phyloP scores from a whole-genome alignment of 495 filamentous ascomycete species.

The Penicillium canescens region DNA sequence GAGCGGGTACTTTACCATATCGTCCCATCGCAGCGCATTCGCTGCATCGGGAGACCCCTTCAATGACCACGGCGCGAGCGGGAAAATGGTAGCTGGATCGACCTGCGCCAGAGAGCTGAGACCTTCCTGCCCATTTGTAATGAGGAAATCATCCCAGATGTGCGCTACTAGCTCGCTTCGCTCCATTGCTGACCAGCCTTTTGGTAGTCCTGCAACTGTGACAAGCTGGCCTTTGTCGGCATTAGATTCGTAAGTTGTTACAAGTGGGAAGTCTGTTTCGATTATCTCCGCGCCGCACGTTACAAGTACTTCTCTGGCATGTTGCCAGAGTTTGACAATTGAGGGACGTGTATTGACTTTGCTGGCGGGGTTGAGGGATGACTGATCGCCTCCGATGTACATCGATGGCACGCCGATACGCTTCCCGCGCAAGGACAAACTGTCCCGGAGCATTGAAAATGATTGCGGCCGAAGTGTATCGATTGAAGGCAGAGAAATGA shows the following conservation, averaged over 20 bases:
- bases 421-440: slow-evolving; percentile 25
- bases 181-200: slow-evolving; percentile 33
- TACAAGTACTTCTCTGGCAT: slow-evolving; percentile 23
- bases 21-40: slow-evolving; percentile 31
- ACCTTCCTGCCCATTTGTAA: slow-evolving; percentile 25
- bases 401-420: slow-evolving; percentile 34
- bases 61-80: slow-evolving; percentile 31
- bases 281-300: slow-evolving; percentile 33
- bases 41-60: slow-evolving; percentile 30
- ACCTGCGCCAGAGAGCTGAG: slow-evolving; percentile 26
- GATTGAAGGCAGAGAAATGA: slow-evolving; percentile 28
- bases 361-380: slow-evolving; percentile 16
- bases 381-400: slow-evolving; percentile 32
- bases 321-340: slow-evolving; percentile 33
- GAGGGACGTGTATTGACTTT: slow-evolving; percentile 28
- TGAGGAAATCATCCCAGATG: slow-evolving; percentile 37
- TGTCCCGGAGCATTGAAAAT: slow-evolving; percentile 20
- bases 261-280: slow-evolving; percentile 34
- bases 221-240: slow-evolving; percentile 29
- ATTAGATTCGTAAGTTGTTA: slow-evolving; percentile 32
- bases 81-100: slow-evolving; percentile 34
- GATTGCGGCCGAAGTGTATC: slow-evolving; percentile 23
- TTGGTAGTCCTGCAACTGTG: slow-evolving; percentile 32
- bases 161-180: slow-evolving; percentile 34
- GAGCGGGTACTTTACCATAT: slow-evolving; percentile 35